These are phyloP conservation scores for Carex kokanica DNA, from an alignment of 176 grass and related monocot species.

Conservation along the genomic window DNA sequence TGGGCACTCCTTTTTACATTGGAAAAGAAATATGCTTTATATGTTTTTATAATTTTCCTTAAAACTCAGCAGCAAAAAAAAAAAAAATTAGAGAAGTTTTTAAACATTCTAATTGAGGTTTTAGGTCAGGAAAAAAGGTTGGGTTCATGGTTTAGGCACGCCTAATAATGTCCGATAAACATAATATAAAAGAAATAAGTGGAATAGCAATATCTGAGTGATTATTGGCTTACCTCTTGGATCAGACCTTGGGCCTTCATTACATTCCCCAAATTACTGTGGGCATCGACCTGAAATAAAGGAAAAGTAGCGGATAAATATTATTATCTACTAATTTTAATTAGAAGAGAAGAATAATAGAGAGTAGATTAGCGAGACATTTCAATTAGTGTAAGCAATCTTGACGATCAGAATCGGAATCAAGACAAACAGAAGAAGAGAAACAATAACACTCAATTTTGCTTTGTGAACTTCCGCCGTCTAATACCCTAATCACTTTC, in stretches of 20 bases:
- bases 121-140: not conserved
- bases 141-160: not conserved
- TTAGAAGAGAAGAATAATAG: slow-evolving; percentile 1
- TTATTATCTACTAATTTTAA: not conserved
- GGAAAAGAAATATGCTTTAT: slow-evolving; percentile 1
- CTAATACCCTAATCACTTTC: slow-evolving; percentile 3
- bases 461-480: not conserved
- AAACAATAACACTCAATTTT: not conserved
- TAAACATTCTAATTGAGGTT: not conserved
- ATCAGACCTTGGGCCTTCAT: slow-evolving; percentile 95
- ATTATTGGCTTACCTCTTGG: slow-evolving; percentile 59
- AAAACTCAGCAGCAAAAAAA: not conserved
- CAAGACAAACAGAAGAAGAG: not conserved
- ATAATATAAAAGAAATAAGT: not conserved
- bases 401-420: not conserved
- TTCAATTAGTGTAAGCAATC: slow-evolving; percentile 10
- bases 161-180: not conserved
- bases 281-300: slow-evolving; percentile 86
- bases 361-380: slow-evolving; percentile 16
- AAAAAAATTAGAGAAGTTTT: not conserved
- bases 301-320: not conserved
- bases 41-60: not conserved
- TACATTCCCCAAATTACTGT: slow-evolving; percentile 94
- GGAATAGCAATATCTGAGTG: not conserved
- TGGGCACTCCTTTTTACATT: not conserved